Percentiles rank a stretch among this genome's conserved stretches.
Evolutionary conservation across 345 rosid species (phyloP).

Genomic region (Trapa incisa): DNA sequence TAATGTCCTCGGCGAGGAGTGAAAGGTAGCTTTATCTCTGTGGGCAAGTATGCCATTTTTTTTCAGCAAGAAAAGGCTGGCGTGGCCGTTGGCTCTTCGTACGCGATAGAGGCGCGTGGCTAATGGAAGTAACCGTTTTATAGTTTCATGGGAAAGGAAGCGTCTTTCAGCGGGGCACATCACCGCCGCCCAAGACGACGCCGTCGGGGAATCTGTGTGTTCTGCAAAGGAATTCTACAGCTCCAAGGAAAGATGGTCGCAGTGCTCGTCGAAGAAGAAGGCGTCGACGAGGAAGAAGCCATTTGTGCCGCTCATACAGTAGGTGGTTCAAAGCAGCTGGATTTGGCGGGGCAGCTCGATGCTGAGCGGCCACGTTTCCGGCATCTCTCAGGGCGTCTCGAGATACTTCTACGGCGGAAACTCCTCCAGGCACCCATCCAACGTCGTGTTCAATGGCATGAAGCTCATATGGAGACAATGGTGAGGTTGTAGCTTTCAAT

Average conservation of each 20-base stretch:
- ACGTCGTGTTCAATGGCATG: no score
- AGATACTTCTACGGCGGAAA: conserved; percentile 26
- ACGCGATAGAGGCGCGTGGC: conserved; percentile 2
- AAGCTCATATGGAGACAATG: no score
- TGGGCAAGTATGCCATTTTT: conserved; percentile 3
- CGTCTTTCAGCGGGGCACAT: background rate
- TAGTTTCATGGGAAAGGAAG: background rate
- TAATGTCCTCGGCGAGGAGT: background rate
- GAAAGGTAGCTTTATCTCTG: background rate
- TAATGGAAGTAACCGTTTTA: background rate
- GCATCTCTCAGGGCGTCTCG: conserved; percentile 29
- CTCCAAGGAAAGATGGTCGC: conserved; percentile 16
- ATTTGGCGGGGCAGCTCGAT: conserved; percentile 54
- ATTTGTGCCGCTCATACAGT: conserved; percentile 42
- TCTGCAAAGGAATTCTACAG: conserved; percentile 37
- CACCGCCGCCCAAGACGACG: background rate
- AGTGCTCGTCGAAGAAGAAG: conserved; percentile 10
- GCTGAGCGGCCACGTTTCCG: conserved; percentile 37
- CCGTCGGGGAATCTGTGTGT: conserved; percentile 18
- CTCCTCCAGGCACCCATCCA: conserved; percentile 28
- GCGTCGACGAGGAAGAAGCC: conserved; percentile 23
- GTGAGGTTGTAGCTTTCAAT: no score
- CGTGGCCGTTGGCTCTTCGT: conserved; percentile 1
- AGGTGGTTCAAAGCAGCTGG: conserved; percentile 46
- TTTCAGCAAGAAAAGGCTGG: background rate